These are phyloP conservation scores for Monosporascus cannonballus DNA, from an alignment of 2,329 filamentous ascomycete species.

Conservation along the genomic window DNA sequence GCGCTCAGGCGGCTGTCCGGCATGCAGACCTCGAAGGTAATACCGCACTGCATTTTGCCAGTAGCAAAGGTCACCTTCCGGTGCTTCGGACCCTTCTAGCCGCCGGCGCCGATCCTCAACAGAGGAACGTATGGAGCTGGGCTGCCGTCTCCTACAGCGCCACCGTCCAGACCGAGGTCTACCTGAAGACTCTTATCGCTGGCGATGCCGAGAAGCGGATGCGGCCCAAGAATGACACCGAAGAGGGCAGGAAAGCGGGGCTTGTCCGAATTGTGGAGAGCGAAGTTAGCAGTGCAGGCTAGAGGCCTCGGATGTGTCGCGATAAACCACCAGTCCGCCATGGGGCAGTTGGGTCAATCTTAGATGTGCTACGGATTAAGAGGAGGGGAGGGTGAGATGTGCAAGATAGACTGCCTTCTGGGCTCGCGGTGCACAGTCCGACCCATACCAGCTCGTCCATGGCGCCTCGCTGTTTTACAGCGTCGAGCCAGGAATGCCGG, in stretches of 20 bases:
- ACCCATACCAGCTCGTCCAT: too few species aligned
- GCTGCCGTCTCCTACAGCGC: slow-evolving; percentile 77
- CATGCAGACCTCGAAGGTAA: slow-evolving; percentile 68
- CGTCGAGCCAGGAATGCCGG: too few species aligned
- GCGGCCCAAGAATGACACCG: slow-evolving; percentile 30
- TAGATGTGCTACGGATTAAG: background rate
- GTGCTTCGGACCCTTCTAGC: slow-evolving; percentile 71
- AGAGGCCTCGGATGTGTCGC: slow-evolving; percentile 5
- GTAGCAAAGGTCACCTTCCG: slow-evolving; percentile 72
- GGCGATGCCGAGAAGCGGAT: slow-evolving; percentile 60
- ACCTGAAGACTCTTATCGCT: slow-evolving; percentile 69
- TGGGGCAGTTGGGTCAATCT: background rate
- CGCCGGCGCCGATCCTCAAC: slow-evolving; percentile 69
- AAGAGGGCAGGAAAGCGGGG: slow-evolving; percentile 34
- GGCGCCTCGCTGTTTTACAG: too few species aligned
- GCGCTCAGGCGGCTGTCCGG: slow-evolving; percentile 46
- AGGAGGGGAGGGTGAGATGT: too few species aligned
- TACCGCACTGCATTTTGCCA: slow-evolving; percentile 81
- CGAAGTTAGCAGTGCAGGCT: slow-evolving; percentile 29
- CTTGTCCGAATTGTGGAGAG: slow-evolving; percentile 39
- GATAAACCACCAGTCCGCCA: background rate
- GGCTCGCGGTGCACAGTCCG: too few species aligned
- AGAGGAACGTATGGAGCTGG: slow-evolving; percentile 72
- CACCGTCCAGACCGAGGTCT: slow-evolving; percentile 77
- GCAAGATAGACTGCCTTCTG: too few species aligned